Evolutionary conservation across 2,329 filamentous ascomycete species (phyloP), one percentile per base, ranked within the genome.

Genomic region (Aureobasidium sp.): DNA sequence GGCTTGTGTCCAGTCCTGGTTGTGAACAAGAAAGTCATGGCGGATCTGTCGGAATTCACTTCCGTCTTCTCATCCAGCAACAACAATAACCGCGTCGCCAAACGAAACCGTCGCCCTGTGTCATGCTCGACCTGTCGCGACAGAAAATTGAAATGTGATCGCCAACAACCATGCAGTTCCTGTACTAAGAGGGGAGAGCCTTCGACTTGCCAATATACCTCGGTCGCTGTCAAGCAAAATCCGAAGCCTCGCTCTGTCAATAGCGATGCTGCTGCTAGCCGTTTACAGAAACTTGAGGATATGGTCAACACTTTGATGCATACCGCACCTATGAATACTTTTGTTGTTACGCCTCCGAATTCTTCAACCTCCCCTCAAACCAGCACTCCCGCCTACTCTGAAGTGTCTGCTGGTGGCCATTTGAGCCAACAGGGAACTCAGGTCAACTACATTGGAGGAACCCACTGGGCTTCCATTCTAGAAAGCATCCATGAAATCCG

Each of bases 401-500:
- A 52, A 14, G 17, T 22, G 5, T 49, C 47, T 25, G 41, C 61
- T 25, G 53, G 45, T 9, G 61, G 61, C n/a, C 53, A 63, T 39
- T 47, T 63, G 2, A 56, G 37, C 22, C 37, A 37, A 25, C 52
- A 58, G 15, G 61, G 61, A 22, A 22, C 53, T 29, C 34, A 58
- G 25, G 25, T 52, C 20, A 58, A 52, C 12, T 63, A 63, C 20
- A 42, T 63, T 36, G 61, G 55, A 15, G 53, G 25, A 11, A 59
- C 53, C 1, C 61, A 63, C 15, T 63, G 61, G 61, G 47, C 61
- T 9, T 51, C 61, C 7, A 56, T 63, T 25, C 22, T 63, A 5
- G 61, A 63, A 37, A 63, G 53, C 15, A 49, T 59, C 14, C 37
- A 56, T 31, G 60, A 62, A 5, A 62, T 62, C 25, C 37, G 60